A percentile compares a stretch with the other conserved stretches of the same genome.
phyloP scores from a whole-genome alignment of 2,329 filamentous ascomycete species.

The Fusarium coffeatum region DNA sequence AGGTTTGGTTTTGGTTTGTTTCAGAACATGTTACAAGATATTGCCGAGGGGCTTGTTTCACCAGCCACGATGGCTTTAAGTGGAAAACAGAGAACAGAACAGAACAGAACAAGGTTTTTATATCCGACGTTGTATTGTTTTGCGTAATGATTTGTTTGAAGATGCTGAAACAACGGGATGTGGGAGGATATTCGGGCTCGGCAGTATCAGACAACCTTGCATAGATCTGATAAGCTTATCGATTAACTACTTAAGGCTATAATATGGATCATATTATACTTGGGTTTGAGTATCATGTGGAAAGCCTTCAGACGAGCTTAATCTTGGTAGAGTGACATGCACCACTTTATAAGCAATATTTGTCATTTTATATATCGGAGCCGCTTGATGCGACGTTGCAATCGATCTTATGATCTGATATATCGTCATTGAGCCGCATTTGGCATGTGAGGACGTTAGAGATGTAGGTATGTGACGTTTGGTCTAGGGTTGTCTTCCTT shows the following conservation, averaged over 20 bases:
- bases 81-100: not conserved
- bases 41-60: conserved; percentile 12
- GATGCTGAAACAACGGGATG: conserved; percentile 10
- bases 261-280: not conserved
- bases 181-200: not conserved
- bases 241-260: not conserved
- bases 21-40: conserved; percentile 3
- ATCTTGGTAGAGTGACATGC: not conserved
- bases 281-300: not conserved
- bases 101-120: not conserved
- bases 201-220: not conserved
- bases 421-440: not conserved
- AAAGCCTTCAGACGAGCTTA: not conserved
- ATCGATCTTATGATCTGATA: not conserved
- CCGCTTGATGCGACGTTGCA: not conserved
- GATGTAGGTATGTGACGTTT: not conserved
- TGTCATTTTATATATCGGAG: not conserved
- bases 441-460: not conserved
- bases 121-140: not conserved
- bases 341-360: not conserved
- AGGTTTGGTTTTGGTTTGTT: conserved; percentile 5
- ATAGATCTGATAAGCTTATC: not conserved
- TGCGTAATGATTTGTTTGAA: not conserved
- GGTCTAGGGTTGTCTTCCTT: not conserved
- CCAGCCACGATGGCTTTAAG: not conserved